Conservation (phyloP, 768 basidiomycete genomes). For the Leccinum pellstonianum region DNA sequence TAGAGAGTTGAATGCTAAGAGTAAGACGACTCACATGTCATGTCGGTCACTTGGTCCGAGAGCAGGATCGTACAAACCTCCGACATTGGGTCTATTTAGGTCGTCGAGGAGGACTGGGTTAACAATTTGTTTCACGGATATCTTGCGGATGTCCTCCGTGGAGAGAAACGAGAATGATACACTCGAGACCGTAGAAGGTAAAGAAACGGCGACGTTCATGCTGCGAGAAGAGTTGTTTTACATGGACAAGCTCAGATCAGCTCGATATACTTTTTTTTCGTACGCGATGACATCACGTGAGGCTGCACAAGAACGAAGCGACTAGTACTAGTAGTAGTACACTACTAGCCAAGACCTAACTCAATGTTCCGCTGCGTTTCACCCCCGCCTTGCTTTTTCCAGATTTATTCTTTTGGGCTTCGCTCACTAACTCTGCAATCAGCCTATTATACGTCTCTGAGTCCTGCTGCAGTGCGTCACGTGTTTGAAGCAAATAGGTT, state of each 20-base stretch:
- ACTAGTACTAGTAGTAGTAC: too few species aligned
- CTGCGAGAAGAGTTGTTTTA: neutral
- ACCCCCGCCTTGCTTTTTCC: slow-evolving; percentile 50
- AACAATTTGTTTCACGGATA: slow-evolving; percentile 97
- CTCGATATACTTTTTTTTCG: slow-evolving; percentile 20
- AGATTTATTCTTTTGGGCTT: slow-evolving; percentile 82
- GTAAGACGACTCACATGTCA: slow-evolving; percentile 72
- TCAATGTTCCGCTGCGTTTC: slow-evolving; percentile 51
- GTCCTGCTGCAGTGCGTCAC: slow-evolving; percentile 82
- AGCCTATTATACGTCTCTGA: slow-evolving; percentile 87
- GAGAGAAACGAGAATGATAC: slow-evolving; percentile 93
- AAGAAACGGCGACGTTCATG: slow-evolving; percentile 90
- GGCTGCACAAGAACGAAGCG: neutral
- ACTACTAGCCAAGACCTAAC: slow-evolving; percentile 10
- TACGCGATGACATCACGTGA: slow-evolving; percentile 17
- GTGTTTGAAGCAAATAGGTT: slow-evolving; percentile 78
- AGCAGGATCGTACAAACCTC: slow-evolving; percentile 93
- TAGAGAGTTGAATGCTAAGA: neutral
- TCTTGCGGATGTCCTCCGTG: slow-evolving; percentile 81
- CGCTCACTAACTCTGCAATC: slow-evolving; percentile 89
- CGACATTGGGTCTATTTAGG: slow-evolving; percentile 85
- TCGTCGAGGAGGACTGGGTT: slow-evolving; percentile 94
- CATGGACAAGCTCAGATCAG: slow-evolving; percentile 2
- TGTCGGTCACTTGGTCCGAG: slow-evolving; percentile 86
- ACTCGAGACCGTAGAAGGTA: slow-evolving; percentile 81